Evolutionary conservation across 2,329 filamentous ascomycete genomes (phyloP).

Genomic region (Thielaviopsis punctulata): DNA sequence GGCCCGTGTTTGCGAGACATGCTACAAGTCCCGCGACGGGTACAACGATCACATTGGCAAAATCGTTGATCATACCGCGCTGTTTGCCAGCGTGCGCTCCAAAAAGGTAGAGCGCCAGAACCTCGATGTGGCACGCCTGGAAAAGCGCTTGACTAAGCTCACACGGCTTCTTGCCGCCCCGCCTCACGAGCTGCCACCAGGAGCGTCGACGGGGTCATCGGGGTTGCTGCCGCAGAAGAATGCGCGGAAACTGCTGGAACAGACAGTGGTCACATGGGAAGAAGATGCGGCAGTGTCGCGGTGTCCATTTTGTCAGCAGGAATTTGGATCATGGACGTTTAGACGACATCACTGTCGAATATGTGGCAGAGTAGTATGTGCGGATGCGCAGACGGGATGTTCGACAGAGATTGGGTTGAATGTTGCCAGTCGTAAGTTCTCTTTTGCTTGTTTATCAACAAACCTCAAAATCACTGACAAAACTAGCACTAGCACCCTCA

Average conservation of each 20-base stretch:
- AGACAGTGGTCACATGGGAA: conserved; percentile 88
- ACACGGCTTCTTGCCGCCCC: conserved; percentile 67
- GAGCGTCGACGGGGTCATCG: conserved; percentile 29
- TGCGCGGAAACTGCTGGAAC: conserved; percentile 65
- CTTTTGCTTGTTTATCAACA: not conserved
- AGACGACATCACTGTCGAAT: conserved; percentile 86
- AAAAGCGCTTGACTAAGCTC: conserved; percentile 80
- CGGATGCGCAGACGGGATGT: conserved; percentile 67
- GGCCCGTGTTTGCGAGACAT: conserved; percentile 97
- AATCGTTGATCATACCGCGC: conserved; percentile 51
- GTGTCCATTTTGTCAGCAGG: conserved; percentile 91
- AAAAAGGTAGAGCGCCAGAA: conserved; percentile 70
- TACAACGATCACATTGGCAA: conserved; percentile 79
- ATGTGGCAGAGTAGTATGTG: conserved; percentile 85
- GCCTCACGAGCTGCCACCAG: conserved; percentile 42
- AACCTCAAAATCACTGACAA: conserved; percentile 1
- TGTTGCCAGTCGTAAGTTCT: conserved; percentile 36
- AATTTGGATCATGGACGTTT: conserved; percentile 86
- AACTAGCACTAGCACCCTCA: conserved; percentile 19
- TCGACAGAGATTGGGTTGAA: conserved; percentile 71
- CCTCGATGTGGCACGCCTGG: conserved; percentile 73
- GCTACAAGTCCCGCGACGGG: conserved; percentile 87
- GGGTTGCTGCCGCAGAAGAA: conserved; percentile 52
- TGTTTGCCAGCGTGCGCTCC: conserved; percentile 53
- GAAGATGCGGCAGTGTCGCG: conserved; percentile 64